These are phyloP conservation scores for Kodamaea leandrae DNA, from an alignment of 805 yeast species.

Conservation along the genomic window DNA sequence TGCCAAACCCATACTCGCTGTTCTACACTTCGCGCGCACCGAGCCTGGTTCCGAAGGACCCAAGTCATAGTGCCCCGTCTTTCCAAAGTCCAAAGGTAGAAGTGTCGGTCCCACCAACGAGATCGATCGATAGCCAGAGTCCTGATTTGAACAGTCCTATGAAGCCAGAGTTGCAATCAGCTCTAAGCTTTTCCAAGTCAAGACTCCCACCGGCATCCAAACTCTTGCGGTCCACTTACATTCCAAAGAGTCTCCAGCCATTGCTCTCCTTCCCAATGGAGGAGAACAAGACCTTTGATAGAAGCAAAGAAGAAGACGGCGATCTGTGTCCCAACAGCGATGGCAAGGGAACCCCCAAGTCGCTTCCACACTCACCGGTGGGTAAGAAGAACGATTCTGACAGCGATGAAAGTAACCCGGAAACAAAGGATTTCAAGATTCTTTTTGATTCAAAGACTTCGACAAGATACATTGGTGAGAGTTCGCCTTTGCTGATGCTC, in stretches of 20 bases:
- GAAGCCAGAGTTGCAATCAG: too few species aligned
- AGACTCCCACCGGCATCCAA: slow-evolving; percentile 9
- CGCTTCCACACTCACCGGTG: not conserved
- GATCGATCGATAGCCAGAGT: too few species aligned
- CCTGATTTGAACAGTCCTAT: too few species aligned
- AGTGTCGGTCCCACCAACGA: too few species aligned
- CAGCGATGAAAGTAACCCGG: slow-evolving; percentile 6
- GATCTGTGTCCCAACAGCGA: slow-evolving; percentile 1
- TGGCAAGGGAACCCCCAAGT: not conserved
- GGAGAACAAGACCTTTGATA: slow-evolving; percentile 1
- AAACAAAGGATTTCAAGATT: slow-evolving; percentile 16
- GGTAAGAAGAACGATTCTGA: slow-evolving; percentile 5
- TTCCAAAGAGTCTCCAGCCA: slow-evolving; percentile 16
- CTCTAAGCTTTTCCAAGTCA: too few species aligned
- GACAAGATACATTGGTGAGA: slow-evolving; percentile 40
- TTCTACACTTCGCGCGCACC: too few species aligned
- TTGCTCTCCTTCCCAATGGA: slow-evolving; percentile 14
- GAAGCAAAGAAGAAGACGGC: not conserved
- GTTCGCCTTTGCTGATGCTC: slow-evolving; percentile 40
- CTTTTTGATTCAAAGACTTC: slow-evolving; percentile 36
- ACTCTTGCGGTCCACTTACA: slow-evolving; percentile 9
- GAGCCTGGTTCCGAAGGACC: too few species aligned
- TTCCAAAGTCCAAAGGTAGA: too few species aligned
- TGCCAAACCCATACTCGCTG: too few species aligned
- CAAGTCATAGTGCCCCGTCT: too few species aligned